Percentiles rank a stretch among this genome's conserved stretches.
Evolutionary conservation across 73 alveolate genomes (phyloP).

Genomic region (Stentor roeselii): DNA sequence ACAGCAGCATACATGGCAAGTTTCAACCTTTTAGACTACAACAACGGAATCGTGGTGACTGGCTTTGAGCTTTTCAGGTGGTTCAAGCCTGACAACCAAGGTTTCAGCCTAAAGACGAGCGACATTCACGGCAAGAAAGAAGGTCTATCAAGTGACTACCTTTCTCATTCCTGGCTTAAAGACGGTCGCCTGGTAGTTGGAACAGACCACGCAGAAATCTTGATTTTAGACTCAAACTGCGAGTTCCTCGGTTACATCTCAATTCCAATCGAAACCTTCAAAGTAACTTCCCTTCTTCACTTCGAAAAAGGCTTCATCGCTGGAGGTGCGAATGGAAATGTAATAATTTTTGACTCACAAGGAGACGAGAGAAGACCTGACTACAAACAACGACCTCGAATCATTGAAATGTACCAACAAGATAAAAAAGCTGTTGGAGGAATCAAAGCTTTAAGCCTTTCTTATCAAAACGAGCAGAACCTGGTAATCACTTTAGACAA

Average conservation of each 20-base stretch:
- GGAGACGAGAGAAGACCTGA: constrained; percentile 60
- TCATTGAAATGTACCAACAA: neutral
- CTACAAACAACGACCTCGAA: constrained; percentile 31
- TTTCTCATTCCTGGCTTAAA: constrained; percentile 78
- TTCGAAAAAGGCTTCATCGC: constrained; percentile 58
- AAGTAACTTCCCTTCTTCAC: constrained; percentile 21
- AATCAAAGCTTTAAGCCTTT: neutral
- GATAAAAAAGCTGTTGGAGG: constrained; percentile 13
- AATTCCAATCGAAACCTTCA: constrained; percentile 57
- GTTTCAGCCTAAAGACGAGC: neutral
- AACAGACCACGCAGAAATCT: constrained; percentile 81
- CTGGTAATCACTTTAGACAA: neutral
- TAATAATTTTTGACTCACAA: constrained; percentile 66
- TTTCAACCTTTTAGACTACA: constrained; percentile 24
- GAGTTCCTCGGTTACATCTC: constrained; percentile 48
- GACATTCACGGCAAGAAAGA: constrained; percentile 44
- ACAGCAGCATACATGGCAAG: constrained; percentile 31
- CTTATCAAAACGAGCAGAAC: constrained; percentile 9
- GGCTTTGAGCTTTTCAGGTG: constrained; percentile 26
- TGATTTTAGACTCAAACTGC: constrained; percentile 71
- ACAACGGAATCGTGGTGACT: constrained; percentile 30
- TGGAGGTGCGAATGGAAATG: constrained; percentile 77
- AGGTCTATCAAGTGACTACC: constrained; percentile 47
- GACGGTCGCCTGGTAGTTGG: constrained; percentile 85
- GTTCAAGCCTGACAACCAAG: neutral